Percentiles rank a stretch among this genome's conserved stretches.
Conservation (phyloP, 1,284 basidiomycete genomes). For the Cystobasidium pallidum region DNA sequence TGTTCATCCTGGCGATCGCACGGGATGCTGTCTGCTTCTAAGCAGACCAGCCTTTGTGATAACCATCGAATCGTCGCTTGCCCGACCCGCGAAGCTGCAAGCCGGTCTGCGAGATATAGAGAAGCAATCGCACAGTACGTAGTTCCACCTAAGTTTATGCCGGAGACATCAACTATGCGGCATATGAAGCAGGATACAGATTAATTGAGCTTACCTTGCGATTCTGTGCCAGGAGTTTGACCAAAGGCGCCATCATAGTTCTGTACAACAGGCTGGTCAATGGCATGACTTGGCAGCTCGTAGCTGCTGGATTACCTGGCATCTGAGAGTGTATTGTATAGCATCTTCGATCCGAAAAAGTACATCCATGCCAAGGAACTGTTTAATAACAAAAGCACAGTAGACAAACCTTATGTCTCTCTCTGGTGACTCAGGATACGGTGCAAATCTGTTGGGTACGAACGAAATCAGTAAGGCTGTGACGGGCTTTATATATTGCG, state of each 20-base stretch:
- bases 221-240: constrained; percentile 77
- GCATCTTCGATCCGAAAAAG: constrained; percentile 68
- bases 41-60: constrained; percentile 66
- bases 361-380: constrained; percentile 73
- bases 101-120: constrained; percentile 63
- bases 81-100: constrained; percentile 60
- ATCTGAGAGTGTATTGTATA: constrained; percentile 67
- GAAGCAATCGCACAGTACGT: constrained; percentile 88
- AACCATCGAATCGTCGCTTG: constrained; percentile 74
- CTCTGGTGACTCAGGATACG: constrained; percentile 68
- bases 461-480: background rate
- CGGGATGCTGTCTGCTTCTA: constrained; percentile 15
- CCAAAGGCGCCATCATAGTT: constrained; percentile 92
- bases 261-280: constrained; percentile 58
- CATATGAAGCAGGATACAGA: background rate
- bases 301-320: constrained; percentile 71
- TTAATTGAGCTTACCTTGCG: constrained; percentile 66
- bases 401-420: constrained; percentile 82
- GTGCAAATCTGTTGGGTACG: constrained; percentile 67
- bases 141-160: constrained; percentile 70
- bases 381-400: constrained; percentile 80
- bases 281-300: constrained; percentile 29
- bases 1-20: constrained; percentile 11
- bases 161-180: background rate
- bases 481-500: too few species aligned